Evolutionary conservation across 345 rosid genomes (phyloP), one percentile per base, ranked within the genome.

Genomic region (Populus euphratica): DNA sequence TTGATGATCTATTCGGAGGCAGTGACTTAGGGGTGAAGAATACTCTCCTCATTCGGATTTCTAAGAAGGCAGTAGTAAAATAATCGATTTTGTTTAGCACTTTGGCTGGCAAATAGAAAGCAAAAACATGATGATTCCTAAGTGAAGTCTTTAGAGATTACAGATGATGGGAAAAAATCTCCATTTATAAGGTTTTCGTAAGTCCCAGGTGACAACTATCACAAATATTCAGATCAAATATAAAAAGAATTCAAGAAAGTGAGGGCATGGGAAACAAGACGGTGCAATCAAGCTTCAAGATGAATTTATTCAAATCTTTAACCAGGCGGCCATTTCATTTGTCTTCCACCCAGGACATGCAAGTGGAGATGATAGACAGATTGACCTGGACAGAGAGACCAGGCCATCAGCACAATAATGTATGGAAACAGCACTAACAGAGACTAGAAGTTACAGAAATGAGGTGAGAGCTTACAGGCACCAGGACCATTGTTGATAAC

Each of bases 281-380:
- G 63, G 20, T 17, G 29, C 23, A 25, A 43, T 41, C 23, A 25
- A 20, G 50, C 35, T 31, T 77, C 12, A 17, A 10, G 11, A 68
- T 4, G 31, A 70, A 7, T 47, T 47, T 8, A 33, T 50, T 63
- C 36, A 23, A 44, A 49, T 16, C 44, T 18, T 43, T 74, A 94
- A 87, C 97, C 97, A 12, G 98, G 94, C 18, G 98, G 97, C 98
- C 97, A 94, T 78, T 90, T 91, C 95, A 94, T 80, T 84, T 91
- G 92, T 72, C 98, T 83, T 54, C 98, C 97, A 1, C 97, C 99
- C 25, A 93, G 83, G 72, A 92, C 90, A 49, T 93, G 99, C 81
- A 96, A 82, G 82, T 93, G 99, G 62, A 96, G 93, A 86, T 93
- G 97, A 85, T 90, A 90, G 77, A 93, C 97, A 73, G 99, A 93